Evolutionary conservation across 257 asterid species (phyloP).

Genomic region (Echites panduratus): DNA sequence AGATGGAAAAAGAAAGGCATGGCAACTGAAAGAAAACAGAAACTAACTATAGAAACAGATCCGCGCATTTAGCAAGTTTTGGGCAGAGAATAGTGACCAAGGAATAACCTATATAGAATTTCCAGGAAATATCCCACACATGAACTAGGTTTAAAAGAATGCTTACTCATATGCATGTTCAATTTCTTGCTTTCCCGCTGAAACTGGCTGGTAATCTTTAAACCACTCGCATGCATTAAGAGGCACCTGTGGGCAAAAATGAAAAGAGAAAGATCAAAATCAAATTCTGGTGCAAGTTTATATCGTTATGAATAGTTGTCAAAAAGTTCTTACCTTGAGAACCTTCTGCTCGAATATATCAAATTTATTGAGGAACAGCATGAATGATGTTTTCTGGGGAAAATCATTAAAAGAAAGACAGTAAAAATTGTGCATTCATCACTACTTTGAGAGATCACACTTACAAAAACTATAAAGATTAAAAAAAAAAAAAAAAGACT

Average conservation of each 20-base stretch:
- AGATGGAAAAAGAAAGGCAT: neutral
- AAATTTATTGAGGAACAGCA: conserved; percentile 96
- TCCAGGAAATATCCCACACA: neutral
- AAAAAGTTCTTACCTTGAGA: conserved; percentile 56
- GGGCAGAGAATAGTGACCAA: neutral
- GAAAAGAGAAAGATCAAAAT: conserved; percentile 12
- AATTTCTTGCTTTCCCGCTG: conserved; percentile 91
- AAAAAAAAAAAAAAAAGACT: neutral
- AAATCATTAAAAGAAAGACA: neutral
- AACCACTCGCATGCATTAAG: conserved; percentile 83
- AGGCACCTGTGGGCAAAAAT: conserved; percentile 60
- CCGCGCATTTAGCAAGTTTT: neutral
- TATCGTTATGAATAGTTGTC: conserved; percentile 8
- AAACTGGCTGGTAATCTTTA: conserved; percentile 90
- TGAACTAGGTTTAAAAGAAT: conserved; percentile 16
- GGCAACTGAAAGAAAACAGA: neutral
- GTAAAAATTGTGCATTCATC: neutral
- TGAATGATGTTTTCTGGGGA: conserved; percentile 89
- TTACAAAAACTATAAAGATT: neutral
- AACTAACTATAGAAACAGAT: too few species aligned
- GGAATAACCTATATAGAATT: neutral
- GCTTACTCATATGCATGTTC: conserved; percentile 99
- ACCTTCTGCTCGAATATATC: conserved; percentile 96
- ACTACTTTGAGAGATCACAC: neutral
- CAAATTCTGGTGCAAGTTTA: conserved; percentile 18